These are phyloP conservation scores for Gelatoporia subvermispora DNA, from an alignment of 768 basidiomycete species.

Conservation along the genomic window DNA sequence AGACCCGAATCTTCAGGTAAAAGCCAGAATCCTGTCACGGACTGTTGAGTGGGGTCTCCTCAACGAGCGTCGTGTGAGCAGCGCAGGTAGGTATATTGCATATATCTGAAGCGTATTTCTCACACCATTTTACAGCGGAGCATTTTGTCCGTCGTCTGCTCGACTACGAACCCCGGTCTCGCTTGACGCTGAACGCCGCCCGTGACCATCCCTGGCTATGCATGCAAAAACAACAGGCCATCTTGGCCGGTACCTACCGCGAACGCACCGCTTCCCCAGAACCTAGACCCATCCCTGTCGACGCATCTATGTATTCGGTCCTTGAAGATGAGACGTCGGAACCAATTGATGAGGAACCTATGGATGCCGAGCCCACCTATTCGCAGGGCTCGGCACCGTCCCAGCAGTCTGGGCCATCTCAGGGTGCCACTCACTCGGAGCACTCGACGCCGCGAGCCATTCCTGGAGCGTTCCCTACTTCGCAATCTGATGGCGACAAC, in stretches of 20 bases:
- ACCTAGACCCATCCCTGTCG: not conserved
- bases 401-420: not conserved
- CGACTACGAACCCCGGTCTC: constrained; percentile 50
- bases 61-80: constrained; percentile 31
- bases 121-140: constrained; percentile 36
- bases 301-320: constrained; percentile 14
- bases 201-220: constrained; percentile 75
- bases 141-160: constrained; percentile 69
- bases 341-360: not conserved
- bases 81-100: constrained; percentile 39
- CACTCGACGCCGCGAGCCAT: not conserved
- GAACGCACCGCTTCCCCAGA: constrained; percentile 10
- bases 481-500: not conserved
- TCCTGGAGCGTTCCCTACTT: constrained; percentile 4
- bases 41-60: constrained; percentile 60
- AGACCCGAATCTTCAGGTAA: constrained; percentile 52
- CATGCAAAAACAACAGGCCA: not conserved
- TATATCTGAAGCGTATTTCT: not conserved
- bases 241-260: not conserved
- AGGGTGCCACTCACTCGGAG: not conserved
- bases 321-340: constrained; percentile 11
- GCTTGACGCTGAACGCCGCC: constrained; percentile 72
- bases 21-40: constrained; percentile 53
- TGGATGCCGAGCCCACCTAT: constrained; percentile 7
- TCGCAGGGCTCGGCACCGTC: not conserved